These are phyloP conservation scores for Fomitopsis serialis DNA, from an alignment of 768 basidiomycete genomes.

Conservation along the genomic window DNA sequence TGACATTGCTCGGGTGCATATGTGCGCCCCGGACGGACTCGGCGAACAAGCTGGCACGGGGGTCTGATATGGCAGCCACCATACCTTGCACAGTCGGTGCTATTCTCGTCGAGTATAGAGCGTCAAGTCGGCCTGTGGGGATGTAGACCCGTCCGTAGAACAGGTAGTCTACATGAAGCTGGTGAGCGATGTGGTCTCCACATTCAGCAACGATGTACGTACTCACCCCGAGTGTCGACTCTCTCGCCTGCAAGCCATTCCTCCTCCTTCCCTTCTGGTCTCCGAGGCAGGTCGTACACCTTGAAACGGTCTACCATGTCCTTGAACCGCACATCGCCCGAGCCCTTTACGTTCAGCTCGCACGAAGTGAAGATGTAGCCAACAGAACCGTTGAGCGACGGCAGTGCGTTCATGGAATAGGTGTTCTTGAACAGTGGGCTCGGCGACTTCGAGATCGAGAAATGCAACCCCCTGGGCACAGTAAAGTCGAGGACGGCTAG, in stretches of 20 bases:
- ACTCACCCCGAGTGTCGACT: conserved; percentile 69
- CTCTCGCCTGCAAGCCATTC: conserved; percentile 79
- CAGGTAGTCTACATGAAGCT: conserved; percentile 71
- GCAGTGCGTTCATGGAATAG: conserved; percentile 90
- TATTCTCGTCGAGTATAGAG: conserved; percentile 79
- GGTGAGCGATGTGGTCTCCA: conserved; percentile 18
- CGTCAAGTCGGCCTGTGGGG: conserved; percentile 84
- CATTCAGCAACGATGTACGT: conserved; percentile 1
- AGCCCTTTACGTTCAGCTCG: conserved; percentile 65
- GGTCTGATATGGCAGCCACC: conserved; percentile 83
- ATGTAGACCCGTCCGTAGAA: conserved; percentile 90
- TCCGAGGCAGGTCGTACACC: conserved; percentile 74
- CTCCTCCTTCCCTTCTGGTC: conserved; percentile 74
- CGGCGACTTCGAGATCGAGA: conserved; percentile 82
- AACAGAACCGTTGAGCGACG: conserved; percentile 86
- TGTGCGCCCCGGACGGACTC: conserved; percentile 38
- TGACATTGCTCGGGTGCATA: conserved; percentile 48
- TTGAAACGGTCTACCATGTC: conserved; percentile 87
- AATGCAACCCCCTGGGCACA: conserved; percentile 75
- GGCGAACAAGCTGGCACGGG: conserved; percentile 45
- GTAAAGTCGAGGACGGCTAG: conserved; percentile 89
- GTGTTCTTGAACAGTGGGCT: conserved; percentile 86
- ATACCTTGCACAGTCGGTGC: conserved; percentile 75
- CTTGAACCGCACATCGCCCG: conserved; percentile 73
- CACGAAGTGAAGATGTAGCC: conserved; percentile 93